These are phyloP conservation scores for Penicillium parvum DNA, from an alignment of 495 filamentous ascomycete genomes.

Conservation along the genomic window DNA sequence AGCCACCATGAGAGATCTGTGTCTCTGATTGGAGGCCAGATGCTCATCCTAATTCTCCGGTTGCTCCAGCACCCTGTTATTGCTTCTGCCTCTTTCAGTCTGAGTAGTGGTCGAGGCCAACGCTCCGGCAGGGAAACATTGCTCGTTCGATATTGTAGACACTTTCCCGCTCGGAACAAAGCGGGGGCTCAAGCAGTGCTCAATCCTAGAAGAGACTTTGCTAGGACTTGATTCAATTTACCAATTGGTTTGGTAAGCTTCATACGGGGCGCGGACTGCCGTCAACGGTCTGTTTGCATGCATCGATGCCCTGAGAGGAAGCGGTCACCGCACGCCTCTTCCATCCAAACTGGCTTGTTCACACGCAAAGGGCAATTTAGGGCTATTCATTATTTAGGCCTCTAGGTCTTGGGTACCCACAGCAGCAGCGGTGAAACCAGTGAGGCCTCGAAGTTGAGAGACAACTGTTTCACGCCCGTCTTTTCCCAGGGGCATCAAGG, in stretches of 20 bases:
- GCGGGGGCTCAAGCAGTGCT: no score
- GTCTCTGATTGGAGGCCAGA: conserved; percentile 17
- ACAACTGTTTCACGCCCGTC: conserved; percentile 11
- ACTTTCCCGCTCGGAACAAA: not conserved
- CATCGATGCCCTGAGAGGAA: conserved; percentile 4
- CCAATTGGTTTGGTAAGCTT: no score
- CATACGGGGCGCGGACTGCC: conserved; percentile 22
- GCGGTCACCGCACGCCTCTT: conserved; percentile 17
- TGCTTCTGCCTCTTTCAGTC: not conserved
- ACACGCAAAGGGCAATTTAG: no score
- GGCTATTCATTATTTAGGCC: conserved; percentile 36
- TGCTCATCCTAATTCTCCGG: conserved; percentile 23
- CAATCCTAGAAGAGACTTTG: no score
- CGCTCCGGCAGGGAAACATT: not conserved
- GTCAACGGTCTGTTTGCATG: conserved; percentile 32
- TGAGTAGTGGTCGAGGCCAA: not conserved
- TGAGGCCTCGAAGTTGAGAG: conserved; percentile 33
- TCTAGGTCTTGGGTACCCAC: conserved; percentile 31
- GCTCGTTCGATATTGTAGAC: not conserved
- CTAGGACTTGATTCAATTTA: no score
- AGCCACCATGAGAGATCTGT: conserved; percentile 14
- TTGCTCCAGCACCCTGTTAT: conserved; percentile 15
- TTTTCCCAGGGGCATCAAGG: conserved; percentile 12
- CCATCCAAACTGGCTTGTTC: no score
- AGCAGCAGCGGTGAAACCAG: conserved; percentile 32